Percentiles rank a stretch among this genome's conserved stretches.
phyloP scores from a whole-genome alignment of 192 early-diverging fungal genomes.

The Coemansia sp. region DNA sequence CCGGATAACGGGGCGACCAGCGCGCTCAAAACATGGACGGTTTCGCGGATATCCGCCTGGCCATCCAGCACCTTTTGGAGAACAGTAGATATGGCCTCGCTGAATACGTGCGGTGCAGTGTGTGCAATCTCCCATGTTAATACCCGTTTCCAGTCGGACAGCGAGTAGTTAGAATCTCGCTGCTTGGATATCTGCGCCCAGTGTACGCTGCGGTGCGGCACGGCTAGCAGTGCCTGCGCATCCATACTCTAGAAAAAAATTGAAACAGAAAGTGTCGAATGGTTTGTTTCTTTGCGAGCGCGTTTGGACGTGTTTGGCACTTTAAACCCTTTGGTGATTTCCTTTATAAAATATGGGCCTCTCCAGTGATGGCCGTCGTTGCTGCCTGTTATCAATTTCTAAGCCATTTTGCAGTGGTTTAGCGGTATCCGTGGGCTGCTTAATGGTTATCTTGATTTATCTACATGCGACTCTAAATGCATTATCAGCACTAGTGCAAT shows the following conservation, averaged over 20 bases:
- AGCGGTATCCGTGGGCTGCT: too few species aligned
- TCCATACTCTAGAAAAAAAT: conserved; percentile 9
- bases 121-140: conserved; percentile 17
- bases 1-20: conserved; percentile 10
- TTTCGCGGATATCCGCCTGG: conserved; percentile 9
- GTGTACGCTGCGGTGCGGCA: conserved; percentile 34
- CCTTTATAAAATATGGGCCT: too few species aligned
- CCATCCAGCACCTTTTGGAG: conserved; percentile 10
- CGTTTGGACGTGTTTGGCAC: too few species aligned
- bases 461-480: too few species aligned
- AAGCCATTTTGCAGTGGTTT: too few species aligned
- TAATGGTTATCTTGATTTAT: too few species aligned
- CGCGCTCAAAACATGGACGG: conserved; percentile 7
- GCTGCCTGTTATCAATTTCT: too few species aligned
- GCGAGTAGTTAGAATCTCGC: conserved; percentile 2
- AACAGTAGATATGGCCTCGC: conserved; percentile 4
- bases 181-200: conserved; percentile 28
- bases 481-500: too few species aligned
- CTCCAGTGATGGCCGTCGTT: too few species aligned
- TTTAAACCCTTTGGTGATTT: too few species aligned
- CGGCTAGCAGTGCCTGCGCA: conserved; percentile 11
- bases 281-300: too few species aligned
- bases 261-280: too few species aligned
- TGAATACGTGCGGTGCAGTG: conserved; percentile 26
- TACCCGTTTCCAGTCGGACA: conserved; percentile 24